Base-by-base conservation (phyloP, 805 yeast species). In the Yarrowia porcina region DNA sequence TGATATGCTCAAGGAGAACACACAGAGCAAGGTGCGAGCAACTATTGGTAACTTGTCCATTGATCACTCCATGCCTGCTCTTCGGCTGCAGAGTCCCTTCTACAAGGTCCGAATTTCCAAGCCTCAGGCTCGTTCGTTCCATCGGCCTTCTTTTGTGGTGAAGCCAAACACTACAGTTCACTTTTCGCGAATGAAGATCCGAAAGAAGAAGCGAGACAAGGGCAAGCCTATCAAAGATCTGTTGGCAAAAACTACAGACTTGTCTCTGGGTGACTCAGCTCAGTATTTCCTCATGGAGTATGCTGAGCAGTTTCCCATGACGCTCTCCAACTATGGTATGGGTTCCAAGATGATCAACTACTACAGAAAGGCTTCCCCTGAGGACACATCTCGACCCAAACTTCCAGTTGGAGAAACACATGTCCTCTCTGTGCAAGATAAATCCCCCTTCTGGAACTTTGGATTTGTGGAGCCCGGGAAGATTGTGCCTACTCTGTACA, bases 381-480 rank as follows among this genome's bases (percentile, higher is more conserved):
- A 89, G 57, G 99, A 94, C 72, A 82, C 83, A 4, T 80, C 88
- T 5, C 83, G 98, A 65, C 98, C 98, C 0, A 93, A 92, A 70
- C 78, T 91, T 27, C 83, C 90, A 0, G 80, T 91, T 42, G 99
- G 99, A 47, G 99, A 94, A 72, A 94, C 98, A 0, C 94, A 89
- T 75, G 97, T 94, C 2, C 78, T 94, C 36, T 97, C 97, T n/a
- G 89, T 90, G 0, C 97, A 92, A 72, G 99, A 94, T 75, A 82
- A 96, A 69, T 89, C 97, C 8, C 97, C 99, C 12, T 94, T 94
- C 72, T 94, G 99, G 98, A 94, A 92, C 73, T 94, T 91, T 77
- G 99, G 99, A 1, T 89, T 88, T 76, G 98, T 94, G 8, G 97
- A 90, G 49, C 89, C 91, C 2, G 99, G 99, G 2, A 90, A 88